phyloP scores from a whole-genome alignment of 2,329 filamentous ascomycete genomes.

The Aspergillus ustus region DNA sequence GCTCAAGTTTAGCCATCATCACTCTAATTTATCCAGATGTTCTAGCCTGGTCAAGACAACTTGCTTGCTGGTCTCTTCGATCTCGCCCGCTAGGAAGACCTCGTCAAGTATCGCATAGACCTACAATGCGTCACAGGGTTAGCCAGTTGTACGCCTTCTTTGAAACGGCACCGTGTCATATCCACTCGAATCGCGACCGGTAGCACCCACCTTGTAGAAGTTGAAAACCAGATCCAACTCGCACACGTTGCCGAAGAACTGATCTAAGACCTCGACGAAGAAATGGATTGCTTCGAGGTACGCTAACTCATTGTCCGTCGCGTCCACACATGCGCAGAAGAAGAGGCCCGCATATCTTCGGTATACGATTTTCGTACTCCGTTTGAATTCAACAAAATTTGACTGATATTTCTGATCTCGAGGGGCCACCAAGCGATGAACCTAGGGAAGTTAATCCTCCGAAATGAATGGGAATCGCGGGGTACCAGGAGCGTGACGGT shows the following conservation, averaged over 20 bases:
- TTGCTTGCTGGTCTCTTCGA: constrained; percentile 98
- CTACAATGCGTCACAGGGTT: constrained; percentile 42
- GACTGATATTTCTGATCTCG: constrained; percentile 99
- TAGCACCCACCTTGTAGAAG: constrained; percentile 65
- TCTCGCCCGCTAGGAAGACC: constrained; percentile 96
- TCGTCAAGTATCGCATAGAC: constrained; percentile 99
- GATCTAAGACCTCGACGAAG: constrained; percentile 97
- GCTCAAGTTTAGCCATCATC: constrained; percentile 30
- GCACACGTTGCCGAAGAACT: constrained; percentile 99
- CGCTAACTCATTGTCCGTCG: constrained; percentile 97
- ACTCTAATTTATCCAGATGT: constrained; percentile 96
- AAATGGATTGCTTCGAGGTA: constrained; percentile 98
- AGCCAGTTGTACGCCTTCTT: constrained; percentile 11
- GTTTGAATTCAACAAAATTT: constrained; percentile 89
- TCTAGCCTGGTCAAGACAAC: constrained; percentile 92
- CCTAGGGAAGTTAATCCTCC: constrained; percentile 53
- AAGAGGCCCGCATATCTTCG: constrained; percentile 96
- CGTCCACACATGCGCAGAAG: constrained; percentile 99
- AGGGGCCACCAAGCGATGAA: constrained; percentile 95
- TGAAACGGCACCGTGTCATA: neutral
- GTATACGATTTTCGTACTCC: constrained; percentile 88
- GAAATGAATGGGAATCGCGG: neutral
- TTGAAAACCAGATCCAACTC: constrained; percentile 87
- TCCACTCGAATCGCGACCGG: neutral
- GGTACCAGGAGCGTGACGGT: neutral